Evolutionary conservation across 768 basidiomycete genomes (phyloP), one percentile per base, ranked within the genome.

Genomic region (Lentinula edodes): DNA sequence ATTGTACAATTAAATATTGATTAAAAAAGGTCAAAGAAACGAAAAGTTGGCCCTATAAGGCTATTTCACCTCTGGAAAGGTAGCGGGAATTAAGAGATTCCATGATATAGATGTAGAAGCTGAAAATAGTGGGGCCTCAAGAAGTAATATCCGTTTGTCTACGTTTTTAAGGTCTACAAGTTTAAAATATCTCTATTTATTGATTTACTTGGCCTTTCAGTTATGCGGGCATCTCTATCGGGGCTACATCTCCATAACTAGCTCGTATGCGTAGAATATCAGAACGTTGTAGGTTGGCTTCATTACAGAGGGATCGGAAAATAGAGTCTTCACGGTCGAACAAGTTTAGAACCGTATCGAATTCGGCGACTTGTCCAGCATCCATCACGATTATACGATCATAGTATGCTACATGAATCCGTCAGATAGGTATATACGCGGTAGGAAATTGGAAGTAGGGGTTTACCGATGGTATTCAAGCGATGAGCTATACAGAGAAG

Each of bases 301-400:
- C 85, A 59, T 88, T 77, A 67, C 89, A 91, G 34, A 90, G 80
- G 3, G 83, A 82, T 34, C 87, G 78, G 78, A 90, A 90, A 55
- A 90, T 85, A 1, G 87, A 89, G 58, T 78, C 77, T 54, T 80
- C 74, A 61, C 78, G 78, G 68, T 87, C 82, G 65, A 84, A 85
- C 3, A 91, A 80, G 64, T 78, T 80, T 45, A 88, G 76, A 1
- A 90, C 89, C 3, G 87, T 87, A 72, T 91, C 90, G 68, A 84
- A 90, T 71, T 92, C 91, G 10, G 84, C 86, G 1, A 90, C 83
- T 35, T 74, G 66, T 2, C 91, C 90, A 34, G 78, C 73, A 65
- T 89, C 84, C 86, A 93, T 88, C 39, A 91, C 89, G 13, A 92
- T 72, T 20, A 91, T 79, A 20, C 84, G 79, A 66, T 90, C 87